Evolutionary conservation across 1,284 basidiomycete species (phyloP).

Genomic region (Bjerkandera adusta): DNA sequence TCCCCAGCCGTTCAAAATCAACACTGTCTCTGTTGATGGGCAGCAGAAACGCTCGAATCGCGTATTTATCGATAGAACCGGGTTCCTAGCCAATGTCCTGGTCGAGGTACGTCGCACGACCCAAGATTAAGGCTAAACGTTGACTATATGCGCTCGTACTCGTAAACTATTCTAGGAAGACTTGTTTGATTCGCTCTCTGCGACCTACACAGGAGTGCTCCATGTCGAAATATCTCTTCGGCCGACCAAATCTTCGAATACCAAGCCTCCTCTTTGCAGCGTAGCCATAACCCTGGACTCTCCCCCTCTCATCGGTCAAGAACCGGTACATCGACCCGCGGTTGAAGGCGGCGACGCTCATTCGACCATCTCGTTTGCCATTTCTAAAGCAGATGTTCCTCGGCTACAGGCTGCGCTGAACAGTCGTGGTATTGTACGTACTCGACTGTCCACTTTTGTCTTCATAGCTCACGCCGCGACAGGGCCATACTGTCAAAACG

Average conservation of each 20-base stretch:
- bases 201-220: constrained; percentile 42
- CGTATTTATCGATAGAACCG: constrained; percentile 50
- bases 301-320: constrained; percentile 19
- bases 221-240: constrained; percentile 34
- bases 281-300: constrained; percentile 11
- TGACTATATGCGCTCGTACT: constrained; percentile 16
- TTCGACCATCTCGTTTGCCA: constrained; percentile 9
- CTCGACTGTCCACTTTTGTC: no score
- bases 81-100: constrained; percentile 48
- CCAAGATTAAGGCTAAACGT: constrained; percentile 1
- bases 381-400: constrained; percentile 5
- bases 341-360: not conserved
- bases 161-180: constrained; percentile 32
- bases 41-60: constrained; percentile 38
- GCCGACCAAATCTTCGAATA: constrained; percentile 31
- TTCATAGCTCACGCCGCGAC: not conserved
- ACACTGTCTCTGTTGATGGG: constrained; percentile 39
- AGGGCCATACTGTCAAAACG: constrained; percentile 6
- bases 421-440: constrained; percentile 17
- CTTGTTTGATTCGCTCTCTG: constrained; percentile 39
- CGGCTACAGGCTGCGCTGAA: constrained; percentile 15
- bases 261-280: constrained; percentile 24
- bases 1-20: constrained; percentile 56
- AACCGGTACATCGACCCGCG: constrained; percentile 10
- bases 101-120: constrained; percentile 34